Base-by-base conservation (phyloP, 805 yeast species). In the Yueomyces sinensis region DNA sequence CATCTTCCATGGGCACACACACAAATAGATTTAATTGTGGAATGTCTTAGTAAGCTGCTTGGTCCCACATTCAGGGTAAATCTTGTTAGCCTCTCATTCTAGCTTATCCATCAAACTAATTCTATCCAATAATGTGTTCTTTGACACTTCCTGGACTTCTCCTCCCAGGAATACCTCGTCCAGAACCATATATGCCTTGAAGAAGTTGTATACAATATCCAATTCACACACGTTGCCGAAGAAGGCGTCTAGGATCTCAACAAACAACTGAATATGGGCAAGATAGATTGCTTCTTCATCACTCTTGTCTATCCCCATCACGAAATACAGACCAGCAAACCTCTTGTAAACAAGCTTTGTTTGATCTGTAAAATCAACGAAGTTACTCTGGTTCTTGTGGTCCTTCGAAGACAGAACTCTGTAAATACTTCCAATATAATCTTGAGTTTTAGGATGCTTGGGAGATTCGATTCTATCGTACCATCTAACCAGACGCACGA, bases 131-230 rank as follows among this genome's bases (percentile, higher is more conserved):
- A 89, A 66, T 32, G 65, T 68, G 18, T 67, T 66, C 52, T 82
- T 83, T 43, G 83, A 80, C 1, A 86, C 80, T 50, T 86, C 95
- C 51, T 81, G 84, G 11, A 87, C 65, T 54, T 91, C 96, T 11
- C 98, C 98, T 11, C 87, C 94, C 32, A 83, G 52, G 47, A 79
- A 83, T 53, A 91, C 68, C 56, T 87, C 95, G 54, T 91, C 96
- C 39, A 91, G 54, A 7, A 86, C 79, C 36, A 71, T 66, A 54
- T 86, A 82, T 11, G 83, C 76, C 54, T 80, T 83, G 63, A 78
- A 77, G 58, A 89, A 89, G 57, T 86, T 84, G 63, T 87, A 91
- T 16, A 91, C 93, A 37, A 91, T 67, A 54, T 89, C 97, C 44
- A 89, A 66, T 58, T 89, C 96, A 59, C 96, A 87, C 6, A 89